Evolutionary conservation across 768 basidiomycete genomes (phyloP).

Genomic region (Exidia glandulosa): DNA sequence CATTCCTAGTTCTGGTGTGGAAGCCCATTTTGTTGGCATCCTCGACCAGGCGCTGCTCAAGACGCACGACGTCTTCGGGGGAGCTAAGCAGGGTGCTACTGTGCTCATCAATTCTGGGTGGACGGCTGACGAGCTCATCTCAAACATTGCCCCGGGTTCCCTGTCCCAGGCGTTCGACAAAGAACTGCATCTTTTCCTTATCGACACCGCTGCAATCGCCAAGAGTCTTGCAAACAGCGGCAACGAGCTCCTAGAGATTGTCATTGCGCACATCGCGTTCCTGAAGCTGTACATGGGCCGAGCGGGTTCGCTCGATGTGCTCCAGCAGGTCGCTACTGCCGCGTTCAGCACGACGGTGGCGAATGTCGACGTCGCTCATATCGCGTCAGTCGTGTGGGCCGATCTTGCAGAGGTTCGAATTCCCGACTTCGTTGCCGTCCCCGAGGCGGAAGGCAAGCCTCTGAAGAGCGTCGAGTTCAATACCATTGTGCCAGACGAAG

Average conservation of each 20-base stretch:
- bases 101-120: slow-evolving; percentile 70
- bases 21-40: slow-evolving; percentile 61
- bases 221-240: slow-evolving; percentile 21
- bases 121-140: slow-evolving; percentile 59
- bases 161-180: slow-evolving; percentile 37
- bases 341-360: slow-evolving; percentile 35
- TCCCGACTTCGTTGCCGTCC: slow-evolving; percentile 47
- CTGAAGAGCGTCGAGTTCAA: slow-evolving; percentile 61
- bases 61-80: slow-evolving; percentile 58
- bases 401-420: slow-evolving; percentile 41
- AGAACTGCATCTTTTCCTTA: slow-evolving; percentile 43
- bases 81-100: slow-evolving; percentile 53
- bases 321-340: slow-evolving; percentile 40
- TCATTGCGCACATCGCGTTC: slow-evolving; percentile 69
- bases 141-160: slow-evolving; percentile 49
- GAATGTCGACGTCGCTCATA: slow-evolving; percentile 27
- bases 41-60: slow-evolving; percentile 71
- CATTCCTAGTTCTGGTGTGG: slow-evolving; percentile 42
- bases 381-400: slow-evolving; percentile 14
- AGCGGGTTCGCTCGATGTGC: slow-evolving; percentile 40
- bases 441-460: slow-evolving; percentile 15
- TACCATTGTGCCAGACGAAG: slow-evolving; percentile 58
- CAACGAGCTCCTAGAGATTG: slow-evolving; percentile 27
- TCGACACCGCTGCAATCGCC: slow-evolving; percentile 49
- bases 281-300: slow-evolving; percentile 71